Conservation (phyloP, 345 rosid species). For the Heritiera fomes region DNA sequence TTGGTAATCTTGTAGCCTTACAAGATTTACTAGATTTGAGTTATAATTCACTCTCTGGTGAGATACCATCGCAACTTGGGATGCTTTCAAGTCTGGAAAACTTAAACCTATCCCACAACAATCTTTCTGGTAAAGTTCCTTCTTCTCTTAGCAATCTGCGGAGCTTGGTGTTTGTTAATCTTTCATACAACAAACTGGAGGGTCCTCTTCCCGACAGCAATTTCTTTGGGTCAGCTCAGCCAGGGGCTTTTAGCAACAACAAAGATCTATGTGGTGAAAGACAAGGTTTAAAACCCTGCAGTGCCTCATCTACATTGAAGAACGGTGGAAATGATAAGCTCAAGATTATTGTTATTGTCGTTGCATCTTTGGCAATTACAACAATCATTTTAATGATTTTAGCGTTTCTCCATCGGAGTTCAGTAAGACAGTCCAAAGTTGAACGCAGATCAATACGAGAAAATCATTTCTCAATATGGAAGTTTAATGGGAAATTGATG, state of each 20-base stretch:
- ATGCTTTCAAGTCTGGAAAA: conserved; percentile 33
- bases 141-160: conserved; percentile 31
- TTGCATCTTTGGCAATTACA: background rate
- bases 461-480: conserved; percentile 16
- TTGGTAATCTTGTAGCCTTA: conserved; percentile 37
- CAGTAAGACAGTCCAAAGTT: background rate
- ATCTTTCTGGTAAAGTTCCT: conserved; percentile 40
- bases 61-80: conserved; percentile 39
- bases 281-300: conserved; percentile 7
- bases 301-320: background rate
- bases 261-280: conserved; percentile 35
- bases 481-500: conserved; percentile 33
- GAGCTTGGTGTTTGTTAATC: conserved; percentile 30
- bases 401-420: conserved; percentile 3
- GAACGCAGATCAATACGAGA: background rate
- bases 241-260: conserved; percentile 33
- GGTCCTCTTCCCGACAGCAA: too few species aligned
- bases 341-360: conserved; percentile 8
- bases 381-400: conserved; percentile 17
- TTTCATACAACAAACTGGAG: too few species aligned
- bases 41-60: conserved; percentile 35
- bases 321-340: background rate
- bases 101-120: conserved; percentile 33
- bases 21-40: conserved; percentile 40
- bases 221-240: conserved; percentile 24